Evolutionary conservation across 1,139 yeast species (phyloP).

Genomic region (Geotrichum aggregatum): DNA sequence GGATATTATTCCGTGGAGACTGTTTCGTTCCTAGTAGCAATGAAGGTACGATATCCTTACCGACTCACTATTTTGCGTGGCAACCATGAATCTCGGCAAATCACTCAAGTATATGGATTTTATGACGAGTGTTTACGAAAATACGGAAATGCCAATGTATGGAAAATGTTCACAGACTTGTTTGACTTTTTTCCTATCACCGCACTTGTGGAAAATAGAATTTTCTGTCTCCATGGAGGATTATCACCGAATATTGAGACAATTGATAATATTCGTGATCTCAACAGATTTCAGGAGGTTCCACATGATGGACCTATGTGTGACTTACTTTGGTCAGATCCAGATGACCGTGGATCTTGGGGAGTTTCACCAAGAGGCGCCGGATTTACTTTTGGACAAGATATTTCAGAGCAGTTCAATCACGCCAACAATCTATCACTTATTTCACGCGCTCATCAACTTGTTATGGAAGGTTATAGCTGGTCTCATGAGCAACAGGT

Average conservation of each 20-base stretch:
- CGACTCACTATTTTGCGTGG: conserved; percentile 81
- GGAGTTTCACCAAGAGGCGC: conserved; percentile 94
- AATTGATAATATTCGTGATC: conserved; percentile 71
- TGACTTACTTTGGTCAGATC: conserved; percentile 90
- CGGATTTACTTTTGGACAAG: conserved; percentile 86
- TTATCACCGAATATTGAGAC: conserved; percentile 82
- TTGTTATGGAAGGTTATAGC: conserved; percentile 89
- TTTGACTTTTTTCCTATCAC: conserved; percentile 82
- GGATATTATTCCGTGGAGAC: conserved; percentile 91
- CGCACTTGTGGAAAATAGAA: conserved; percentile 76
- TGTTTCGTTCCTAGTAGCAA: conserved; percentile 56
- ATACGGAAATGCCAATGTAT: conserved; percentile 84
- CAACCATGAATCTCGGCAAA: conserved; percentile 87
- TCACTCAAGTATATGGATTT: conserved; percentile 90
- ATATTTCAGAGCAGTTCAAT: conserved; percentile 74
- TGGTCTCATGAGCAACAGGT: conserved; percentile 76
- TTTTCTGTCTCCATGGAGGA: conserved; percentile 85
- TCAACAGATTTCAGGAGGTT: conserved; percentile 85
- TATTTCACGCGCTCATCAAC: conserved; percentile 89
- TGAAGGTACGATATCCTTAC: conserved; percentile 82
- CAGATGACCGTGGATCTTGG: conserved; percentile 91
- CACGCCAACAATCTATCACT: conserved; percentile 69
- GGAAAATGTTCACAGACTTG: conserved; percentile 88
- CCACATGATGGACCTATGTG: conserved; percentile 98
- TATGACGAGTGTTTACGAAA: conserved; percentile 89